Percentiles rank a stretch among this genome's conserved stretches.
Evolutionary conservation across 2,329 filamentous ascomycete species (phyloP).

Genomic region (Orbilia javanica): DNA sequence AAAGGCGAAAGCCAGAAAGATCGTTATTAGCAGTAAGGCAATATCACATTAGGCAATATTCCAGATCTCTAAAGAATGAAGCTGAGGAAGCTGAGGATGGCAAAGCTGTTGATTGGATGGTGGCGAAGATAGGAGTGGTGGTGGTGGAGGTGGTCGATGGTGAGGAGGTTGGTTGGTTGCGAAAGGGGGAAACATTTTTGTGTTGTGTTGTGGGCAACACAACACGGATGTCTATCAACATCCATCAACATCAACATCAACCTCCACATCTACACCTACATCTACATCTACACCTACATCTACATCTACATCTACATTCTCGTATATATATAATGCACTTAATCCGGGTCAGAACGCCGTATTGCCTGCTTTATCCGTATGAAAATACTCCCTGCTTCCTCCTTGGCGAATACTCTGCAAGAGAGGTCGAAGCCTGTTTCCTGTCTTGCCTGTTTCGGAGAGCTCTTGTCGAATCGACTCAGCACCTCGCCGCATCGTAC

Average conservation of each 20-base stretch:
- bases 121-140: background rate
- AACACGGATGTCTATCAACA: background rate
- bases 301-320: background rate
- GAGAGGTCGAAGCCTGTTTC: too few relatives aligned
- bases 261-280: background rate
- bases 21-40: background rate
- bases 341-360: too few relatives aligned
- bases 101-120: conserved; percentile 15
- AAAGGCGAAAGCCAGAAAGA: background rate
- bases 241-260: background rate
- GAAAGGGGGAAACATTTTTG: conserved; percentile 19
- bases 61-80: conserved; percentile 2
- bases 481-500: conserved; percentile 16
- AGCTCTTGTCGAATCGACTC: conserved; percentile 8
- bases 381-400: too few relatives aligned
- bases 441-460: background rate
- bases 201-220: conserved; percentile 17
- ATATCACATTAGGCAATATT: conserved; percentile 6
- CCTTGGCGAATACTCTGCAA: too few relatives aligned
- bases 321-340: too few relatives aligned
- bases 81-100: background rate
- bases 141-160: background rate
- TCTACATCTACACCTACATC: background rate
- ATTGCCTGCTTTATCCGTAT: too few relatives aligned
- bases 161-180: conserved; percentile 8